Conservation (phyloP, 768 basidiomycete species). For the Lactifluus volemus region DNA sequence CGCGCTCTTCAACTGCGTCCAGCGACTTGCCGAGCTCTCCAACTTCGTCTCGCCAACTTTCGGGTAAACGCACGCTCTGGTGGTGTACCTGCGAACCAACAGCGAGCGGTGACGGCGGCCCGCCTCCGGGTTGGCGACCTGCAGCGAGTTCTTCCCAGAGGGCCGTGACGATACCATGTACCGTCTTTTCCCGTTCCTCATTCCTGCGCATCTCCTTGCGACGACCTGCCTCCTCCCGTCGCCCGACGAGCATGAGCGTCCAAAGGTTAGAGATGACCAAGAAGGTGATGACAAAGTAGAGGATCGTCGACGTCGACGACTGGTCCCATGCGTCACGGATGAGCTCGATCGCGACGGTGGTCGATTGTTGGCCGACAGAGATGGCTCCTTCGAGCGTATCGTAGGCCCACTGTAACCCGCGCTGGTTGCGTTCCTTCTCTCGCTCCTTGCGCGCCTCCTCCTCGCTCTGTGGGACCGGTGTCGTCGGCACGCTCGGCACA, state of each 20-base stretch:
- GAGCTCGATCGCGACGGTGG: constrained; percentile 66
- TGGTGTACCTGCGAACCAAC: neutral
- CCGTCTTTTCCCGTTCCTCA: constrained; percentile 68
- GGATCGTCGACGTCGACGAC: constrained; percentile 58
- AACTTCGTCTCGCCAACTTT: constrained; percentile 13
- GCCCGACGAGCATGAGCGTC: constrained; percentile 46
- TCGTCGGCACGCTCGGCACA: constrained; percentile 12
- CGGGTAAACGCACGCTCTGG: constrained; percentile 12
- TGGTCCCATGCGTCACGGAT: constrained; percentile 75
- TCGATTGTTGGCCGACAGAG: constrained; percentile 61
- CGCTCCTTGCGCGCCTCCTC: constrained; percentile 42
- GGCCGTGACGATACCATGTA: constrained; percentile 62
- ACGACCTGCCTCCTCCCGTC: constrained; percentile 37
- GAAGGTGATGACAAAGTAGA: constrained; percentile 63
- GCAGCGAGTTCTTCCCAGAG: constrained; percentile 61
- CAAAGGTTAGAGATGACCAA: constrained; percentile 73
- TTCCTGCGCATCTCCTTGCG: constrained; percentile 42
- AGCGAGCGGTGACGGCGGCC: too few relatives aligned
- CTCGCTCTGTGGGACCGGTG: constrained; percentile 24
- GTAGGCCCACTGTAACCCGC: constrained; percentile 80
- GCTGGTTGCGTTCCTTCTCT: constrained; percentile 37
- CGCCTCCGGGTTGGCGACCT: constrained; percentile 29
- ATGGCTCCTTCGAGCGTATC: constrained; percentile 76
- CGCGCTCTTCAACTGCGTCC: constrained; percentile 13
- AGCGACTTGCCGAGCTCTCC: constrained; percentile 7